These are phyloP conservation scores for Blastobotrys proliferans DNA, from an alignment of 1,139 yeast species.

Conservation along the genomic window DNA sequence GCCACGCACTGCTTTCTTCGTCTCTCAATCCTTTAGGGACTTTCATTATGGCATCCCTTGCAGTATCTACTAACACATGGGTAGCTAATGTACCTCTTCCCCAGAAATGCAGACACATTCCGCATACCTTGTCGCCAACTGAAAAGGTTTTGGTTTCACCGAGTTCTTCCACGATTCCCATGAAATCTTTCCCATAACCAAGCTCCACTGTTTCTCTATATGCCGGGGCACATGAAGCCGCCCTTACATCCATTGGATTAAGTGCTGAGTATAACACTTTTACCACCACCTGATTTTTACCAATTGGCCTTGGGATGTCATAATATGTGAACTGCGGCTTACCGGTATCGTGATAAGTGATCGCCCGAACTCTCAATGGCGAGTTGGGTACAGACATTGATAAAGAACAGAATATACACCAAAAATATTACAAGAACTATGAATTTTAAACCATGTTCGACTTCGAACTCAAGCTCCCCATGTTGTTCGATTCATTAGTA, in stretches of 20 bases:
- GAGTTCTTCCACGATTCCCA: slow-evolving; percentile 58
- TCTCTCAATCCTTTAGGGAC: slow-evolving; percentile 48
- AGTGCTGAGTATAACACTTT: slow-evolving; percentile 56
- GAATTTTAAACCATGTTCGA: no score
- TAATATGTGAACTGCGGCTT: slow-evolving; percentile 39
- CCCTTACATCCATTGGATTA: slow-evolving; percentile 64
- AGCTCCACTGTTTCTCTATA: slow-evolving; percentile 38
- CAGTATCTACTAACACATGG: slow-evolving; percentile 45
- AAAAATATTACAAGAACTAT: no score
- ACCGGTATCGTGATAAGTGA: no score
- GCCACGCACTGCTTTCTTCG: slow-evolving; percentile 57
- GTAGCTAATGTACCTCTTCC: slow-evolving; percentile 52
- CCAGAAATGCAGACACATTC: slow-evolving; percentile 37
- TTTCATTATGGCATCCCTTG: slow-evolving; percentile 38
- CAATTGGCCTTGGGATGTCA: slow-evolving; percentile 40
- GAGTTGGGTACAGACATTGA: no score
- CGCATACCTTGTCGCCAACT: slow-evolving; percentile 64
- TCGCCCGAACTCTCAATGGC: no score
- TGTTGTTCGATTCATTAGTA: no score
- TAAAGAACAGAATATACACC: no score
- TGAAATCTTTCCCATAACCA: slow-evolving; percentile 65
- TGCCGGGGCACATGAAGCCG: slow-evolving; percentile 39
- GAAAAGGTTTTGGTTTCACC: slow-evolving; percentile 42
- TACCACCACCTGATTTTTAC: slow-evolving; percentile 47
- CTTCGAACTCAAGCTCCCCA: no score